Evolutionary conservation across 495 filamentous ascomycete genomes (phyloP).

Genomic region (Penicillium crystallinum): DNA sequence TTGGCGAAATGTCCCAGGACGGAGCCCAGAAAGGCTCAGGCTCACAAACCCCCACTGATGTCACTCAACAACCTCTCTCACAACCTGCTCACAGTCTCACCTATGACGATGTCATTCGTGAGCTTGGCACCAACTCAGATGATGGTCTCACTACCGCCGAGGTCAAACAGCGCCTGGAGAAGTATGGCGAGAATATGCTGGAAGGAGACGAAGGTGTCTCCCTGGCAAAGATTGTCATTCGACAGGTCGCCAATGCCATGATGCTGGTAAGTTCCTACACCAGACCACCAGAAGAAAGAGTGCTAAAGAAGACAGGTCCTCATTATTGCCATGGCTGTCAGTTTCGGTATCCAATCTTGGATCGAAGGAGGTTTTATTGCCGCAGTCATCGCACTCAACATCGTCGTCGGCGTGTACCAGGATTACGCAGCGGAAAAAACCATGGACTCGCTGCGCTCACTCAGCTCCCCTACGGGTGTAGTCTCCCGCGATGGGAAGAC

Average conservation of each 20-base stretch:
- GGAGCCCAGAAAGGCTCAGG: slow-evolving; percentile 38
- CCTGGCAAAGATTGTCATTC: slow-evolving; percentile 51
- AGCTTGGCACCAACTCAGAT: slow-evolving; percentile 55
- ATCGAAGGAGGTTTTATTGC: slow-evolving; percentile 67
- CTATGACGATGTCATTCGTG: slow-evolving; percentile 46
- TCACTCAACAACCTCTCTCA: slow-evolving; percentile 33
- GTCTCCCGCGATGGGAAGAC: slow-evolving; percentile 51
- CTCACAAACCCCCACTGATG: slow-evolving; percentile 1
- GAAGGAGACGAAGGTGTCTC: slow-evolving; percentile 55
- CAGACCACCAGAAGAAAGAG: background rate
- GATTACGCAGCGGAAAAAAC: slow-evolving; percentile 72
- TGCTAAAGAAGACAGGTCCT: slow-evolving; percentile 43
- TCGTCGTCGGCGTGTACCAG: slow-evolving; percentile 64
- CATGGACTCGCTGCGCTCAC: slow-evolving; percentile 62
- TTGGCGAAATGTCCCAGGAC: slow-evolving; percentile 42
- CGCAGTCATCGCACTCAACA: slow-evolving; percentile 61
- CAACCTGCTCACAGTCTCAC: slow-evolving; percentile 62
- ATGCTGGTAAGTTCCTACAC: slow-evolving; percentile 48
- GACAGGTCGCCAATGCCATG: slow-evolving; percentile 65
- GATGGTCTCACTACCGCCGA: slow-evolving; percentile 56
- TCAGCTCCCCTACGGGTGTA: slow-evolving; percentile 58
- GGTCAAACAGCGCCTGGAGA: slow-evolving; percentile 49
- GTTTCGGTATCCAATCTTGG: slow-evolving; percentile 62
- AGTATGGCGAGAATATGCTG: slow-evolving; percentile 59
- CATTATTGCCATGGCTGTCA: slow-evolving; percentile 65